Conservation (phyloP, 2,329 filamentous ascomycete genomes). For the Verticillium dahliae region DNA sequence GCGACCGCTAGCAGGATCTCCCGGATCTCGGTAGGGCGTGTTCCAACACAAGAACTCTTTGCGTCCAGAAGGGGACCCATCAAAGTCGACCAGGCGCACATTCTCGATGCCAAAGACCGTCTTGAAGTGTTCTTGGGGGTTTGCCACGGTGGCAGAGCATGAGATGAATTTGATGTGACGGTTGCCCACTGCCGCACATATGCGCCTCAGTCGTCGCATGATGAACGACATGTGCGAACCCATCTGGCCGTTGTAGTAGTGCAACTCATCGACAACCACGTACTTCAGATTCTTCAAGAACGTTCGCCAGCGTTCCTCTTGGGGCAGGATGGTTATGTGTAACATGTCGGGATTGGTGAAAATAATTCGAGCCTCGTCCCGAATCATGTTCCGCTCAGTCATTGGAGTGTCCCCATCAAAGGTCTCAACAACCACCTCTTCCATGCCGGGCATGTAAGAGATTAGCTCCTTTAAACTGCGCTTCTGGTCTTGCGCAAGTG, state of each 20-base stretch:
- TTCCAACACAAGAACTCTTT: conserved; percentile 99
- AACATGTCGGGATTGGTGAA: conserved; percentile 99
- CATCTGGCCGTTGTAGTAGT: conserved; percentile 94
- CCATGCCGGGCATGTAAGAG: conserved; percentile 69
- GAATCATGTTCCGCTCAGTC: conserved; percentile 67
- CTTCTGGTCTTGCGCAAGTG: conserved; percentile 88
- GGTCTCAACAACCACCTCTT: conserved; percentile 76
- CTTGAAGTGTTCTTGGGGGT: conserved; percentile 85
- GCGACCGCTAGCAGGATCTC: conserved; percentile 78
- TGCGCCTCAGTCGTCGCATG: conserved; percentile 79
- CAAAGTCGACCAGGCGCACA: conserved; percentile 77
- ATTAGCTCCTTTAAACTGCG: conserved; percentile 82
- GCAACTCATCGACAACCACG: conserved; percentile 86
- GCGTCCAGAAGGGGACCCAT: conserved; percentile 84
- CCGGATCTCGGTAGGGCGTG: conserved; percentile 85
- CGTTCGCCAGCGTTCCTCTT: conserved; percentile 81
- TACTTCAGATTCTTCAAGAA: conserved; percentile 87
- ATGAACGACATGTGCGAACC: conserved; percentile 92
- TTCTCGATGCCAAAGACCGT: conserved; percentile 86
- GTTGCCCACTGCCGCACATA: conserved; percentile 89
- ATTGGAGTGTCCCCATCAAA: conserved; percentile 95
- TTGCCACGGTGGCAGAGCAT: conserved; percentile 93
- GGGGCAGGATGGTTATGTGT: conserved; percentile 85
- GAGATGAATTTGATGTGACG: conserved; percentile 81
- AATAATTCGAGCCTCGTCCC: conserved; percentile 85